Conservation (phyloP, 129 eudicot genomes). For the Flaveria sonorensis region DNA sequence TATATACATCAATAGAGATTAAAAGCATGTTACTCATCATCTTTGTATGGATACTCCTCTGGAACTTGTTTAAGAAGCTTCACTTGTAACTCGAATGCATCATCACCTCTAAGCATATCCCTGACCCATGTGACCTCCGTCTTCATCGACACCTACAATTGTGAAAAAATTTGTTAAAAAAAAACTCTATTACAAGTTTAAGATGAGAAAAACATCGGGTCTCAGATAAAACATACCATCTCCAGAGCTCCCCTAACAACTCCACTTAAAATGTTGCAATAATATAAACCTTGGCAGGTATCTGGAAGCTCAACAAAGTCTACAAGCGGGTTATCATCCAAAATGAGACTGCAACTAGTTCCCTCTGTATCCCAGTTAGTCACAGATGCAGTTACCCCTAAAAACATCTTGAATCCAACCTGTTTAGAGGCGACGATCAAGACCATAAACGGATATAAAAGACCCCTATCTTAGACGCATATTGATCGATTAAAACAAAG, state of each 20-base stretch:
- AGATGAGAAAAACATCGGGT: neutral
- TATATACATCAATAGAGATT: conserved; percentile 32
- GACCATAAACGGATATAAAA: neutral
- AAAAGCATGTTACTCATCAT: conserved; percentile 60
- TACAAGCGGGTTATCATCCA: conserved; percentile 98
- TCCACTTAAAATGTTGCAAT: conserved; percentile 93
- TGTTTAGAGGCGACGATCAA: conserved; percentile 33
- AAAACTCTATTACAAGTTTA: neutral
- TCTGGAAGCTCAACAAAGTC: conserved; percentile 99
- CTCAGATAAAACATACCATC: conserved; percentile 57
- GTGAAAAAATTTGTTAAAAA: neutral
- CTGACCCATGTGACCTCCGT: conserved; percentile 94
- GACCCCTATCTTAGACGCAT: too few relatives aligned
- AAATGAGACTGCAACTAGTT: conserved; percentile 80
- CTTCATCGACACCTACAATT: conserved; percentile 90
- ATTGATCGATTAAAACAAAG: too few relatives aligned
- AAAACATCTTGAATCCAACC: conserved; percentile 98
- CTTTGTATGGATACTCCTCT: conserved; percentile 97
- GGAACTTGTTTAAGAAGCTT: conserved; percentile 95
- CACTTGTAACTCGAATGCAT: conserved; percentile 87
- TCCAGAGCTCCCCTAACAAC: conserved; percentile 97
- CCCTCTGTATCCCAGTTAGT: conserved; percentile 93
- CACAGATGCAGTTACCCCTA: conserved; percentile 93
- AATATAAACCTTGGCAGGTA: conserved; percentile 92
- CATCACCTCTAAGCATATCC: conserved; percentile 95